Percentiles rank a stretch among this genome's conserved stretches.
Evolutionary conservation across 2,329 filamentous ascomycete species (phyloP).

Genomic region (Alternaria atra): DNA sequence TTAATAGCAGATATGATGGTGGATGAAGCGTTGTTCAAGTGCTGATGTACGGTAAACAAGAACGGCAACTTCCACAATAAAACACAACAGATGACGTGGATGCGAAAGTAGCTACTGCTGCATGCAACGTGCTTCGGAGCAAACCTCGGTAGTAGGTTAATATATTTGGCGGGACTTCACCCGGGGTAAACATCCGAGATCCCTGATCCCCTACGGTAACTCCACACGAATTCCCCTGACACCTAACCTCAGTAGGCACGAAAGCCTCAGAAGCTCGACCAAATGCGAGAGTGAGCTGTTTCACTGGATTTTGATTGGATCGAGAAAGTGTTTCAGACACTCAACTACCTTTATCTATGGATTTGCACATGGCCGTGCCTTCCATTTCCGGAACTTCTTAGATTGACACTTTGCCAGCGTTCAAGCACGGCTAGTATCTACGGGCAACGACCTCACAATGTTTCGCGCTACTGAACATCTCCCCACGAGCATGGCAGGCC

Average conservation of each 20-base stretch:
- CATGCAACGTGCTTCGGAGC: not conserved
- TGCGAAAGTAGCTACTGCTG: not conserved
- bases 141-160: slow-evolving; percentile 10
- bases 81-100: not conserved
- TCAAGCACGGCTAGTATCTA: slow-evolving; percentile 1
- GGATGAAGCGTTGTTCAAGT: not conserved
- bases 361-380: not conserved
- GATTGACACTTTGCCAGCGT: not conserved
- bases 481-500: not conserved
- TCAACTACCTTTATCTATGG: not conserved
- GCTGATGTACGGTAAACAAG: not conserved
- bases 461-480: not conserved
- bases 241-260: not conserved
- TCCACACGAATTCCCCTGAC: not conserved
- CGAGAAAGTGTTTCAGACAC: not conserved
- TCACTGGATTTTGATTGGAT: not conserved
- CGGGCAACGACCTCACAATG: not conserved
- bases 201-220: not conserved
- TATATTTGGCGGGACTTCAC: slow-evolving; percentile 3
- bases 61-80: not conserved
- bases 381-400: not conserved
- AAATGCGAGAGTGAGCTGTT: not conserved
- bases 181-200: not conserved
- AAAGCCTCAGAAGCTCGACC: not conserved
- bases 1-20: not conserved